Evolutionary conservation across 2,329 filamentous ascomycete species (phyloP).

Genomic region (Sporothrix mexicana): DNA sequence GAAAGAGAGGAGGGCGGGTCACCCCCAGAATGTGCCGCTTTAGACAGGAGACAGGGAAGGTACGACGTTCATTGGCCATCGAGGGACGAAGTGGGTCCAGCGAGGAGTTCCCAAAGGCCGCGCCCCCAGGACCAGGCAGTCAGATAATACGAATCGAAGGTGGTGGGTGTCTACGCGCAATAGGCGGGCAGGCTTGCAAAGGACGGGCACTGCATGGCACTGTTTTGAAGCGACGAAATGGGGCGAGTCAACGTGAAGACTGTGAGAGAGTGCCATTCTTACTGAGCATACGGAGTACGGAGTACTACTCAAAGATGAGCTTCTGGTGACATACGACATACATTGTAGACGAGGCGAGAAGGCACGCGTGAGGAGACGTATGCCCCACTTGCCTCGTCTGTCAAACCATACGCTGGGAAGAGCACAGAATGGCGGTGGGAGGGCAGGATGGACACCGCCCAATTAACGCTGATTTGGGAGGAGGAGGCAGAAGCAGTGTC

Average conservation of each 20-base stretch:
- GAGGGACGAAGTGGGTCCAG: constrained; percentile 30
- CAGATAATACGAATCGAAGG: constrained; percentile 28
- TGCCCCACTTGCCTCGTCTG: constrained; percentile 23
- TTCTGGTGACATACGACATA: no score
- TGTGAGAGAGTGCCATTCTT: neutral
- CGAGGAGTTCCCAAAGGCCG: constrained; percentile 24
- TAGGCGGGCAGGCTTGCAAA: constrained; percentile 27
- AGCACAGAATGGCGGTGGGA: constrained; percentile 13
- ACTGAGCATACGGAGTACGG: no score
- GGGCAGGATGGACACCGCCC: constrained; percentile 3
- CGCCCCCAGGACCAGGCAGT: constrained; percentile 24
- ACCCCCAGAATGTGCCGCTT: constrained; percentile 26
- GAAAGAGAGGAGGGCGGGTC: constrained; percentile 19
- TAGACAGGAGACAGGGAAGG: constrained; percentile 27
- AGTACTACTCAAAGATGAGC: no score
- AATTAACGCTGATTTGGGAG: neutral
- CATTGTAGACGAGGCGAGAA: neutral
- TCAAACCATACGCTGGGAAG: constrained; percentile 11
- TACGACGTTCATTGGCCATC: constrained; percentile 31
- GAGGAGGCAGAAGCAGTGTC: constrained; percentile 10
- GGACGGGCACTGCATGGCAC: constrained; percentile 16
- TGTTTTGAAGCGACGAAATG: neutral
- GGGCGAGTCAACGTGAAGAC: constrained; percentile 10
- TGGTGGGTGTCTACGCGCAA: constrained; percentile 26
- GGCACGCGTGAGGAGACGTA: neutral